A percentile compares a stretch with the other conserved stretches of the same genome.
Evolutionary conservation across 2,329 filamentous ascomycete genomes (phyloP).

Genomic region (Colletotrichum liriopes): DNA sequence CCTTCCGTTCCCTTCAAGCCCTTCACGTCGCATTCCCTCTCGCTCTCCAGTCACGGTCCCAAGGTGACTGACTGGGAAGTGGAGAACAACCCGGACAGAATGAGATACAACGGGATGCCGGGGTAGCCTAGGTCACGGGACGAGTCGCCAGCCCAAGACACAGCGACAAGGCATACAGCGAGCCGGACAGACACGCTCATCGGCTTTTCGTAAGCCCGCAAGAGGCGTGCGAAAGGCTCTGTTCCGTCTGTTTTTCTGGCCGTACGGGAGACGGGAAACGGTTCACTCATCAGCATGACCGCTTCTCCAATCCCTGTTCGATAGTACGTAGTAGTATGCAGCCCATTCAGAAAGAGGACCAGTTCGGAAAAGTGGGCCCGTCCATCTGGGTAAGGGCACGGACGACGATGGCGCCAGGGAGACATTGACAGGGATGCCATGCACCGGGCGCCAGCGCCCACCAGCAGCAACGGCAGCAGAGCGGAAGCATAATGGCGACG

Average conservation of each 20-base stretch:
- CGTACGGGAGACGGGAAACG: constrained; percentile 15
- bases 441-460: not conserved
- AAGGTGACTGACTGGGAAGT: constrained; percentile 5
- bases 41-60: not conserved
- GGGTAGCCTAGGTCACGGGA: constrained; percentile 5
- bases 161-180: not conserved
- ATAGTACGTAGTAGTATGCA: constrained; percentile 29
- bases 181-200: not conserved
- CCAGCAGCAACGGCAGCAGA: constrained; percentile 5
- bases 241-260: not conserved
- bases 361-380: constrained; percentile 11
- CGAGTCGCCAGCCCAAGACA: constrained; percentile 1
- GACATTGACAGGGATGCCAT: constrained; percentile 20
- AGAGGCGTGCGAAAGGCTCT: not conserved
- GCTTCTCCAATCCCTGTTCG: constrained; percentile 8
- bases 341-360: constrained; percentile 26
- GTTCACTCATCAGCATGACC: constrained; percentile 25
- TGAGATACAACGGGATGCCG: not conserved
- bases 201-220: not conserved
- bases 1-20: not conserved
- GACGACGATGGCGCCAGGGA: constrained; percentile 25
- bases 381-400: constrained; percentile 31
- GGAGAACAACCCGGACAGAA: constrained; percentile 12
- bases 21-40: constrained; percentile 1
- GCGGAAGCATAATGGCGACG: not conserved